Evolutionary conservation across 345 rosid species (phyloP).

Genomic region (Eucalyptus erythrocorys): DNA sequence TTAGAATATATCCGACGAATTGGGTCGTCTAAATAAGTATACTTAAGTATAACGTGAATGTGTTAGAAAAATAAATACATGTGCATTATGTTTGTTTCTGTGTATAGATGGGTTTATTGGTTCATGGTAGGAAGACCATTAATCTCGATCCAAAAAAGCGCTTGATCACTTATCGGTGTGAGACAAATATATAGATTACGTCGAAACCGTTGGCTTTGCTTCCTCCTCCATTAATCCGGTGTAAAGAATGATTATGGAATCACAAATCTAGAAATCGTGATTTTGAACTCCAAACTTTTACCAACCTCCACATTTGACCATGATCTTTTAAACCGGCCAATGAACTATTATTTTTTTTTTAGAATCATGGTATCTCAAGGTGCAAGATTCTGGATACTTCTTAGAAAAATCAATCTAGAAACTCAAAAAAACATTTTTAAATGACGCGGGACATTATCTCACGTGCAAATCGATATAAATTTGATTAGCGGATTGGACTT

Average conservation of each 20-base stretch:
- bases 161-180: not conserved
- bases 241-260: not conserved
- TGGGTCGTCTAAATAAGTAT: fast-evolving
- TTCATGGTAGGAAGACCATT: not conserved
- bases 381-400: not conserved
- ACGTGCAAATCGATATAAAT: not conserved
- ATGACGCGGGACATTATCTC: not conserved
- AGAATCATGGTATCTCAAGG: not conserved
- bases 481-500: fast-evolving
- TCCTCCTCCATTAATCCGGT: fast-evolving
- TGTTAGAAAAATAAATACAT: not conserved
- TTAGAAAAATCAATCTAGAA: not conserved
- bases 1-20: fast-evolving
- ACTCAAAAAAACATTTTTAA: not conserved
- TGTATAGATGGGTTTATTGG: not conserved
- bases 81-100: fast-evolving
- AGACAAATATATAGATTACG: not conserved
- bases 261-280: not conserved
- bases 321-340: not conserved
- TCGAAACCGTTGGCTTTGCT: not conserved
- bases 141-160: fast-evolving
- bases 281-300: not conserved
- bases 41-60: fast-evolving
- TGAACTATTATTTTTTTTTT: not conserved
- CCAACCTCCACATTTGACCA: not conserved